Evolutionary conservation across 1,284 basidiomycete genomes (phyloP).

Genomic region (Paramarasmius palmivorus): DNA sequence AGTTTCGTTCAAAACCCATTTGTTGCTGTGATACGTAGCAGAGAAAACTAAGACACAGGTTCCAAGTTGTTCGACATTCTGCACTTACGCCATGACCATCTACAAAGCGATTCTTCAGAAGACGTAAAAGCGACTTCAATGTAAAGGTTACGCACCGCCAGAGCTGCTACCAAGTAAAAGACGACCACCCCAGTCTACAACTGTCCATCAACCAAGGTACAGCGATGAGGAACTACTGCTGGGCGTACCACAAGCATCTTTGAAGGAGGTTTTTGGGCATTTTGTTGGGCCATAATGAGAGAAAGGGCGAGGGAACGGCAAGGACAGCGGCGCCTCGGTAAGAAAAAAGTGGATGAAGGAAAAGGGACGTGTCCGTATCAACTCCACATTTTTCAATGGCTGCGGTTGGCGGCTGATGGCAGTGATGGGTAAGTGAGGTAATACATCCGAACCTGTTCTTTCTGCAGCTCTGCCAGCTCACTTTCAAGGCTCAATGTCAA

Average conservation of each 20-base stretch:
- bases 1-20: conserved; percentile 76
- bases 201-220: neutral
- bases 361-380: too few species aligned
- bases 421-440: too few species aligned
- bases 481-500: too few species aligned
- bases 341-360: too few species aligned
- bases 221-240: neutral
- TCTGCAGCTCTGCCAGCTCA: too few species aligned
- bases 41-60: neutral
- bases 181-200: conserved; percentile 62
- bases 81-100: conserved; percentile 79
- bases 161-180: conserved; percentile 81
- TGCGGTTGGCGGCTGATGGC: too few species aligned
- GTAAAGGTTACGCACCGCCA: conserved; percentile 60
- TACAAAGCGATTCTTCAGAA: conserved; percentile 27
- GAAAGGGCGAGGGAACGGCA: conserved; percentile 1
- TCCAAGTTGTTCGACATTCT: neutral
- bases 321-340: too few species aligned
- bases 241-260: conserved; percentile 17
- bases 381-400: too few species aligned
- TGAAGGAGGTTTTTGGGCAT: conserved; percentile 18
- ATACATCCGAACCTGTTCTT: too few species aligned
- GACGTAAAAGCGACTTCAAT: neutral
- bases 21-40: conserved; percentile 58
- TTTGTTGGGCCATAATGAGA: conserved; percentile 16